Conservation (phyloP, 148 eudicot species). For the Chenopodium formosanum region DNA sequence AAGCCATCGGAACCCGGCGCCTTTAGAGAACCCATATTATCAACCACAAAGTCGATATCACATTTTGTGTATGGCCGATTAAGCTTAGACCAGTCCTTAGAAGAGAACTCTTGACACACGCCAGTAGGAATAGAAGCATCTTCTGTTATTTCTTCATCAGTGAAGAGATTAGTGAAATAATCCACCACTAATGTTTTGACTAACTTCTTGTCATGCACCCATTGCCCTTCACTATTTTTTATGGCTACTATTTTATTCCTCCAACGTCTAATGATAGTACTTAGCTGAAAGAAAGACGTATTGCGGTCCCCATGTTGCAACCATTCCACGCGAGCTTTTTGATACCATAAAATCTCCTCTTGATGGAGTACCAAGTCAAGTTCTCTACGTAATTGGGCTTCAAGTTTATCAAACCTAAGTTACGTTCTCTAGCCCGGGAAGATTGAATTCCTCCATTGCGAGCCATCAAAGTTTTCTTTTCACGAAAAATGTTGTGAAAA, state of each 20-base stretch:
- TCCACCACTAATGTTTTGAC: too few species aligned
- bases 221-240: neutral
- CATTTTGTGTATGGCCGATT: too few species aligned
- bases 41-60: too few species aligned
- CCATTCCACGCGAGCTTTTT: neutral
- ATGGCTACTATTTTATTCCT: too few species aligned
- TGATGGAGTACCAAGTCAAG: neutral
- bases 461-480: neutral
- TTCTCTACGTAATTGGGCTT: neutral
- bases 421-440: too few species aligned
- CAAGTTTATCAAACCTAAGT: neutral
- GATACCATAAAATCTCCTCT: neutral
- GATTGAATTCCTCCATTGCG: neutral
- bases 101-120: neutral
- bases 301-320: neutral
- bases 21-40: too few species aligned
- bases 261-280: too few species aligned
- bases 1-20: too few species aligned
- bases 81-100: too few species aligned
- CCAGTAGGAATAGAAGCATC: neutral
- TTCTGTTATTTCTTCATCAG: too few species aligned
- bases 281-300: too few species aligned
- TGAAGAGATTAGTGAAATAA: too few species aligned
- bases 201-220: neutral
- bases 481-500: neutral